Evolutionary conservation across 331 rosid genomes (phyloP).

Genomic region (Acacia pycnantha): DNA sequence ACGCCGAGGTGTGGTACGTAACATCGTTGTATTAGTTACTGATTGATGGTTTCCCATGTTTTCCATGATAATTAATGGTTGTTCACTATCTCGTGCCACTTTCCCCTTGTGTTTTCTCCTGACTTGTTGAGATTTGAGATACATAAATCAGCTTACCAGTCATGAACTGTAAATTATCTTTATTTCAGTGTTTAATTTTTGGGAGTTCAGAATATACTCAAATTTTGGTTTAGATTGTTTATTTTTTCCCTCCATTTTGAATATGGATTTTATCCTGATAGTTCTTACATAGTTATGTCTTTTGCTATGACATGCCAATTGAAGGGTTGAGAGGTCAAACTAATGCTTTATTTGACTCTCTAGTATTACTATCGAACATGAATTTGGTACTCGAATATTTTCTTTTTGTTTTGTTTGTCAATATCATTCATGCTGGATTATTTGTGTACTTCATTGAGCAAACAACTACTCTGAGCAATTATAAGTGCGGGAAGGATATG

Average conservation of each 20-base stretch:
- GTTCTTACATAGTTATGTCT: background rate
- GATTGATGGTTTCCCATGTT: too few species aligned
- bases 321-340: background rate
- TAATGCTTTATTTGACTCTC: background rate
- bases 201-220: slow-evolving; percentile 12
- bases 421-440: background rate
- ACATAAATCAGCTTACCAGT: background rate
- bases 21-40: too few species aligned
- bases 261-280: background rate
- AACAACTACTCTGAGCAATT: background rate
- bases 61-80: background rate
- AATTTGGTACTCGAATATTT: background rate
- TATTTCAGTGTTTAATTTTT: background rate
- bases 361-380: slow-evolving; percentile 4
- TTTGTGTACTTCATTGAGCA: slow-evolving; percentile 10
- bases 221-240: background rate
- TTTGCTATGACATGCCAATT: background rate
- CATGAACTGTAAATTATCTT: background rate
- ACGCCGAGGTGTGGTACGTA: too few species aligned
- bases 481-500: slow-evolving; percentile 10
- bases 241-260: background rate
- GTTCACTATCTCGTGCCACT: background rate
- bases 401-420: background rate
- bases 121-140: background rate
- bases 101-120: background rate